Base-by-base conservation (phyloP, 257 asterid species). In the Fraxinus quadrangulata region DNA sequence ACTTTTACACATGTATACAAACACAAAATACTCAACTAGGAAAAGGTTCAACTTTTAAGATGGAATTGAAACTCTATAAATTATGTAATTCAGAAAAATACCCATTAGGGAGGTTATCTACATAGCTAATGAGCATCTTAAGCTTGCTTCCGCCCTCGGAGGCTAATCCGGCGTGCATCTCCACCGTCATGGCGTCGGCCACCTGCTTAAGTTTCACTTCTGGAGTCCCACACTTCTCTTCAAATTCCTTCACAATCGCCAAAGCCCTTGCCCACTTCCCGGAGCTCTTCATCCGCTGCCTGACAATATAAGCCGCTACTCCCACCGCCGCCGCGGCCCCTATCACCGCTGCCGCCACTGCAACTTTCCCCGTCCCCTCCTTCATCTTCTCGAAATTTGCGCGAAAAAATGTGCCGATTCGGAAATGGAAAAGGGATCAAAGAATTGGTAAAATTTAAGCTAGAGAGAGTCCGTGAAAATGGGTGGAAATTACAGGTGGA, bases 121-220 rank as follows among this genome's bases (percentile, higher is more conserved):
- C 95, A 71, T 54, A 88, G 86, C 96, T 90, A 73, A 92, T 89
- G 72, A 92, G 93, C 97, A 92, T 92, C 85, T 92, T 92, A 59
- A 92, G 92, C 75, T 92, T 90, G 83, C 97, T 92, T 31, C 94
- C 96, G 4, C 97, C 97, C 61, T 89, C 97, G 54, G 96, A 90
- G 6, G 89, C 91, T 75, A 92, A 85, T 0, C 97, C 97, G 36
- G 97, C 96, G 77, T 90, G 97, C 96, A 92, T 90, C 81, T 92
- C 97, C 39, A 90, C 96, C 47, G 85, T 87, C 95, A 92, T 90
- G 16, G 97, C 96, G 54, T 90, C 96, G 14, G 94, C 93, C 63
- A 92, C 78, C 81, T 88, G 95, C 72, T 70, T 86, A 83, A 92
- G 85, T 75, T 85, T 91, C 28, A 67, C 67, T 59, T 89, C 92